Base-by-base conservation (phyloP, 1,139 yeast genomes). In the Yamadazyma oceani region DNA sequence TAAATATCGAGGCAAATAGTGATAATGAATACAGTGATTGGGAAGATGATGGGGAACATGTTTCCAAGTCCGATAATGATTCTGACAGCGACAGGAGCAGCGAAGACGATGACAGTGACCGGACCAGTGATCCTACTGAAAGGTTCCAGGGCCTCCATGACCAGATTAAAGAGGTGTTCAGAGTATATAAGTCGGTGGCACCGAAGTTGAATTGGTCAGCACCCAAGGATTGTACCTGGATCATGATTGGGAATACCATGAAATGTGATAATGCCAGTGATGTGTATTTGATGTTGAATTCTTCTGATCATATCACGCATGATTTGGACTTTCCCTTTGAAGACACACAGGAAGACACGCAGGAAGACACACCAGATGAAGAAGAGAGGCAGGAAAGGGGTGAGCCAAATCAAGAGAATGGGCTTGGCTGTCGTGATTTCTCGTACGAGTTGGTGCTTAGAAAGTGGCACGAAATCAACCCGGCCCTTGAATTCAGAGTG, bases 181-280 rank as follows among this genome's bases (percentile, higher is more conserved):
- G 42, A 38, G 22, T 73, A 64, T 43, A 75, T 65, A 53, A 85
- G 17, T 57, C 80, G 1, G 89, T 89, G 6, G 72, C 87, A 2
- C 97, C 97, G 1, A 92, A 92, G 54, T 67, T 92, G 48, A 92
- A 92, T 64, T 92, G 98, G 98, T 87, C 97, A 1, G 85, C 96
- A 1, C 98, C 99, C 1, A 84, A 82, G 52, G 99, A 92, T 60
- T 88, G 97, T 6, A 75, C 80, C 1, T 92, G 98, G 98, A 90
- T 92, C 23, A 66, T 86, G 54, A 75, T 94, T 2, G 82, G 85
- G 26, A 85, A 86, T 50, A 73, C 86, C 4, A 75, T 85, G 70
- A 75, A 78, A 51, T 89, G 97, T 54, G 70, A 64, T 12, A 72
- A 71, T 25, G 79, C 84, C 0, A 75, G 82, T 30, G 99, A 92